These are phyloP conservation scores for Penicillium arizonense DNA, from an alignment of 495 filamentous ascomycete species.

Conservation along the genomic window DNA sequence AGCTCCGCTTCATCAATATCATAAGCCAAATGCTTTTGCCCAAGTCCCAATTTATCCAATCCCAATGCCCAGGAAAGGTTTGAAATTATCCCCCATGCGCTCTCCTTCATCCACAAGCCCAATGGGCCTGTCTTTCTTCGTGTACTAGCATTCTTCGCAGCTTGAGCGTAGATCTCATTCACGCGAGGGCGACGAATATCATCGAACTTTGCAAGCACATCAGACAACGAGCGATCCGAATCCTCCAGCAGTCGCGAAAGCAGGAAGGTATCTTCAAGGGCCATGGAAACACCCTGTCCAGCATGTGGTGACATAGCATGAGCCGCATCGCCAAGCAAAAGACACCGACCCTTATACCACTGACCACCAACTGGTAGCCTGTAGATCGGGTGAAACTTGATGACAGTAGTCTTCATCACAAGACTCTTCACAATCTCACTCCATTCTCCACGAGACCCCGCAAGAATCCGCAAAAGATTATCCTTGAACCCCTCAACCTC, in stretches of 20 bases:
- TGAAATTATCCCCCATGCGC: constrained; percentile 9
- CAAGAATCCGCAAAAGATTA: constrained; percentile 30
- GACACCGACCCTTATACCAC: constrained; percentile 38
- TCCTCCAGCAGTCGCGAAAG: constrained; percentile 35
- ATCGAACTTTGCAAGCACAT: constrained; percentile 24
- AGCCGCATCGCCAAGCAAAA: constrained; percentile 41
- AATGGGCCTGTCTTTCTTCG: constrained; percentile 20
- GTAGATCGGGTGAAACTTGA: constrained; percentile 52
- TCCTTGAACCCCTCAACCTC: constrained; percentile 36
- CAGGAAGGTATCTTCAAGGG: constrained; percentile 43
- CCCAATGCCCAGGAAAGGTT: constrained; percentile 16
- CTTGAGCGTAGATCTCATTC: constrained; percentile 18
- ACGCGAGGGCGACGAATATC: constrained; percentile 31
- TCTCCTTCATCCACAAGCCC: constrained; percentile 30
- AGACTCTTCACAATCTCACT: constrained; percentile 39
- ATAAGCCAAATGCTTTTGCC: constrained; percentile 28
- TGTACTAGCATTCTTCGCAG: constrained; percentile 18
- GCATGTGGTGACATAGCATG: constrained; percentile 48
- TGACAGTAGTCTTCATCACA: constrained; percentile 30
- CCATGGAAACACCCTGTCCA: constrained; percentile 46
- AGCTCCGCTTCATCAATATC: constrained; percentile 27
- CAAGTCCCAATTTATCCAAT: constrained; percentile 19
- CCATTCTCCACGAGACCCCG: constrained; percentile 40
- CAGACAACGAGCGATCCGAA: constrained; percentile 7
- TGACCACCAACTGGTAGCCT: constrained; percentile 40